Base-by-base conservation (phyloP, 495 filamentous ascomycete species). In the Symbiotaphrina buchneri region DNA sequence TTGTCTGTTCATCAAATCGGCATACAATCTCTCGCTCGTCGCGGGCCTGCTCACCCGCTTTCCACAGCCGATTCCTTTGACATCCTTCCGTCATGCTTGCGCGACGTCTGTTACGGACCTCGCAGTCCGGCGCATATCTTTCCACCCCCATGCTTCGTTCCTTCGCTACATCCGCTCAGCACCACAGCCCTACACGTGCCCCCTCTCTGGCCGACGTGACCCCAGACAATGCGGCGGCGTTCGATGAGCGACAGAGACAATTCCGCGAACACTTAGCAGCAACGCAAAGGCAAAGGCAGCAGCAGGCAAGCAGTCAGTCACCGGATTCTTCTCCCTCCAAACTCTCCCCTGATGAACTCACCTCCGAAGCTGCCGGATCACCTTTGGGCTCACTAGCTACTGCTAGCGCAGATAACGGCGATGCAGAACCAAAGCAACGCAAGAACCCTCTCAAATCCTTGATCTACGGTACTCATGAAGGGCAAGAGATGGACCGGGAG, bases 381-480 rank as follows among this genome's bases (percentile, higher is more conserved):
- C 63, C 59, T 55, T 43, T 71, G 45, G 66, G 68, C 67, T 75
- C 65, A 72, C 71, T 71, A 40, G 63, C 63, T 50, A 66, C 61
- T 49, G 36, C 49, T 33, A 43, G 57, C 59, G 74, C 11, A 30
- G 14, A 16, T 28, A 13, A 68, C 43, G 45, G 46, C 8, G 30
- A 32, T 16, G 22, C 19, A 26, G 42, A 44, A 29, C 21, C 34
- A 40, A 48, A 44, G 36, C 54, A 53, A 42, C 56, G 59, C 45
- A 49, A 63, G 46, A 48, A 62, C 24, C 47, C 59, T 10, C 33
- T 68, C 13, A 62, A 59, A 16, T 75, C 70, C 30, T 63, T 97
- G 30, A 87, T 97, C 48, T 95, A 97, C 51, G 87, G 87, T 40
- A 94, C 90, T 7, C 76, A 84, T 45, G 83, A 94, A 47, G 90